Conservation (phyloP, 2,329 filamentous ascomycete genomes). For the Colletotrichum chlorophyti region DNA sequence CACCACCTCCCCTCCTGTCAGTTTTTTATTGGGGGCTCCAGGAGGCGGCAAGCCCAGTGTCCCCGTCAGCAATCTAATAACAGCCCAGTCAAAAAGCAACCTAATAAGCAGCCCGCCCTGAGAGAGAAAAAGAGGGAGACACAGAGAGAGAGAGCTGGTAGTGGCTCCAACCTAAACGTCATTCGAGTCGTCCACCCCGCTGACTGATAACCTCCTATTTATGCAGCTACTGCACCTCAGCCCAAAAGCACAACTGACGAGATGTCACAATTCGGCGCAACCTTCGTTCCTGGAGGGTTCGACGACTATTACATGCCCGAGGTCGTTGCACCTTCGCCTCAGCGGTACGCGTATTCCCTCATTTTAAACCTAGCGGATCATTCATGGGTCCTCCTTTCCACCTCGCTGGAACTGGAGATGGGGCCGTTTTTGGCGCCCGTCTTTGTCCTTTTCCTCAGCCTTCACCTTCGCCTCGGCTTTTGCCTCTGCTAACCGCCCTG, state of each 20-base stretch:
- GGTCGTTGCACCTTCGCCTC: slow-evolving; percentile 63
- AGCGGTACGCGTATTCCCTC: slow-evolving; percentile 53
- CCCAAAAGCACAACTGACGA: slow-evolving; percentile 43
- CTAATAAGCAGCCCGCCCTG: not conserved
- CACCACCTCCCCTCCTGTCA: too few relatives aligned
- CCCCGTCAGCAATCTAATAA: slow-evolving; percentile 11
- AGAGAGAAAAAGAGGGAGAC: not conserved
- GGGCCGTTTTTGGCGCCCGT: slow-evolving; percentile 9
- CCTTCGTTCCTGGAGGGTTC: slow-evolving; percentile 63
- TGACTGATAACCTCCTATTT: slow-evolving; percentile 33
- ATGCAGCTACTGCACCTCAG: slow-evolving; percentile 40
- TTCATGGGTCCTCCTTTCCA: slow-evolving; percentile 21
- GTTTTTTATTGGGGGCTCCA: slow-evolving; percentile 1
- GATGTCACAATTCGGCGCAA: slow-evolving; percentile 59
- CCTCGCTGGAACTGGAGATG: slow-evolving; percentile 24
- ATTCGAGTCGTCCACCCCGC: slow-evolving; percentile 34
- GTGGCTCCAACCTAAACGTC: slow-evolving; percentile 28
- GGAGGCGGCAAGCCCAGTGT: slow-evolving; percentile 8
- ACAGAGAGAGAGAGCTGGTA: slow-evolving; percentile 11
- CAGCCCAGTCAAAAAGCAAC: slow-evolving; percentile 3
- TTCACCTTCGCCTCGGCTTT: not conserved
- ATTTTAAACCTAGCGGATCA: slow-evolving; percentile 25
- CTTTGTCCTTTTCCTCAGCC: slow-evolving; percentile 10
- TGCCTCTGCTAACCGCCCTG: slow-evolving; percentile 43
- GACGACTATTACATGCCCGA: slow-evolving; percentile 69